Evolutionary conservation across 495 filamentous ascomycete genomes (phyloP).

Genomic region (Aspergillus cavernicola): DNA sequence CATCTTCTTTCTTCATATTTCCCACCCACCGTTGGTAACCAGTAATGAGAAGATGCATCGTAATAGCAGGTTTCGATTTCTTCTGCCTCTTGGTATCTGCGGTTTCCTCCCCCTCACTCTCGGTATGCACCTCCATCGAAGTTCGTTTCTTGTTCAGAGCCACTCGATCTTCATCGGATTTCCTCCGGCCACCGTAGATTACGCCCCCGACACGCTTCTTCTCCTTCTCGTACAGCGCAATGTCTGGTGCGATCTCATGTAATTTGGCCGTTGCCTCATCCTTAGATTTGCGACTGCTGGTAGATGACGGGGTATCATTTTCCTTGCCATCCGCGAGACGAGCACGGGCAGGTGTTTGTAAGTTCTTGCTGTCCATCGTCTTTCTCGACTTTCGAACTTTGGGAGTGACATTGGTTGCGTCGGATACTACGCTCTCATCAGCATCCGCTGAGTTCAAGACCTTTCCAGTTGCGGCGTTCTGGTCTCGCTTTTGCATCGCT

Average conservation of each 20-base stretch:
- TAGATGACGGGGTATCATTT: slow-evolving; percentile 78
- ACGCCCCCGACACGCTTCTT: slow-evolving; percentile 81
- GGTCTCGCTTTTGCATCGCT: slow-evolving; percentile 36
- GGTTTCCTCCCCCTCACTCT: slow-evolving; percentile 52
- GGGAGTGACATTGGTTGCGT: slow-evolving; percentile 26
- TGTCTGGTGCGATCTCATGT: slow-evolving; percentile 73
- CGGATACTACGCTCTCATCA: slow-evolving; percentile 11
- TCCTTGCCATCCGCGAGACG: slow-evolving; percentile 63
- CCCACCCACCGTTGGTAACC: slow-evolving; percentile 74
- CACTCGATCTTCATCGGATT: slow-evolving; percentile 45
- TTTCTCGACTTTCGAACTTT: slow-evolving; percentile 30
- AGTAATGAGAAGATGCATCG: slow-evolving; percentile 72
- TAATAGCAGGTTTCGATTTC: slow-evolving; percentile 54
- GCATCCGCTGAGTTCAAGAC: slow-evolving; percentile 15
- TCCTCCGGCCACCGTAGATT: slow-evolving; percentile 66
- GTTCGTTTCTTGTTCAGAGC: slow-evolving; percentile 36
- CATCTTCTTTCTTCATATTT: slow-evolving; percentile 65
- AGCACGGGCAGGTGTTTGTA: slow-evolving; percentile 46
- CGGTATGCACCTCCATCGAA: slow-evolving; percentile 39
- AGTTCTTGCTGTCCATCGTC: slow-evolving; percentile 21
- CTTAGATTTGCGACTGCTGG: slow-evolving; percentile 81
- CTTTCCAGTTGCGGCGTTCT: slow-evolving; percentile 25
- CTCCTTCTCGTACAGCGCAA: slow-evolving; percentile 89
- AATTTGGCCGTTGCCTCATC: slow-evolving; percentile 71
- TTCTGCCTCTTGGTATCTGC: slow-evolving; percentile 59